Base-by-base conservation (phyloP, 805 yeast species). In the Vanderwaltozyma tropicalis region DNA sequence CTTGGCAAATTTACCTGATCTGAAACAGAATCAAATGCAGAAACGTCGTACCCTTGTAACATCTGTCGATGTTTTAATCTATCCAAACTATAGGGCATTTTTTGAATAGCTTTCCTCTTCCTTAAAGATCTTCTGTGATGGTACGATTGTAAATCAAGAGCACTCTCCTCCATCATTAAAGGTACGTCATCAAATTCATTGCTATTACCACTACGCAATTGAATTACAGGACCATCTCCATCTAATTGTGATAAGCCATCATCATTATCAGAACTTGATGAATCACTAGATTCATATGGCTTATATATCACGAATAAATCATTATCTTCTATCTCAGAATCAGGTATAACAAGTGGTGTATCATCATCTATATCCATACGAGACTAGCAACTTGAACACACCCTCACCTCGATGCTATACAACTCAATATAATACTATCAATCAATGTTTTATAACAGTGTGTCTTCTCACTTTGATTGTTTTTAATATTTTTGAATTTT, bases 11-110 rank as follows among this genome's bases (percentile, higher is more conserved):
- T 31, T 1, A 55, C 34, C 3, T 43, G 28, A 22, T 54, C 49
- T 3, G 54, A 48, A n/a, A 43, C 41, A 11, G 37, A 29, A 8
- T 55, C 58, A 40, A 54, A 53, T 5, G 42, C 33, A 1, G 57
- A 38, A 1, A 55, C 42, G 36, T 54, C 61, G 35, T 41, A 50
- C 0, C 63, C 63, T 40, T 53, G 47, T 29, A 59, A 28, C 4
- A 50, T 36, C 24, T 57, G 59, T 34, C 49, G 46, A 37, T 59
- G 61, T 32, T 46, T 53, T 19, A 59, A 44, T 30, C 60, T 48
- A 32, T 59, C 63, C 24, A 59, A 39, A 41, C 61, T 59, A 34
- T 59, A 59, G 3, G 63, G 63, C 48, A 53, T 49, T 33, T 49
- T 53, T 37, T 59, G 63, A n/a, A 59, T 56, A 1, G 62, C 62